These are phyloP conservation scores for Tephrocybe sp. DNA, from an alignment of 768 basidiomycete genomes.

Conservation along the genomic window DNA sequence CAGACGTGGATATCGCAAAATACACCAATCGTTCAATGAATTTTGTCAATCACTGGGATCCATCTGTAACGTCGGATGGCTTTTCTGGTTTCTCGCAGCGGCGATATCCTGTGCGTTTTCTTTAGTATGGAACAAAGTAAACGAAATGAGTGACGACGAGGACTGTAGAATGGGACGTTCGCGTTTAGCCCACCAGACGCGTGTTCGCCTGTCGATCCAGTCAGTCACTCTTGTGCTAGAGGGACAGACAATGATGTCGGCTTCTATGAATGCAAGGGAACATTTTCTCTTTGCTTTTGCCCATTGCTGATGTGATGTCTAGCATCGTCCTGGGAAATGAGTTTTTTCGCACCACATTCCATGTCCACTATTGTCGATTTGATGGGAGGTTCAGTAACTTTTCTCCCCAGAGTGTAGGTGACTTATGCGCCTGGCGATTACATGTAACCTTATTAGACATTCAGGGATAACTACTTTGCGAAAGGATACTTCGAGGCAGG, in stretches of 20 bases:
- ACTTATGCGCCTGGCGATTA: not conserved
- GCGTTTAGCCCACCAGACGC: slow-evolving; percentile 49
- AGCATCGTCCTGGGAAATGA: slow-evolving; percentile 58
- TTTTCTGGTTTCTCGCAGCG: slow-evolving; percentile 49
- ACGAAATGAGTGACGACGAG: not conserved
- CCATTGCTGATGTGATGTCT: not conserved
- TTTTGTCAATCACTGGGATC: slow-evolving; percentile 51
- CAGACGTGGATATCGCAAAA: slow-evolving; percentile 34
- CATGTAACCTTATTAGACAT: not conserved
- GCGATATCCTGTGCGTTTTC: slow-evolving; percentile 35
- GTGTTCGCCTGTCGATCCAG: slow-evolving; percentile 50
- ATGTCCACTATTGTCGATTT: slow-evolving; percentile 45
- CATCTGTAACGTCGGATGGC: slow-evolving; percentile 42
- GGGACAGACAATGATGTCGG: slow-evolving; percentile 51
- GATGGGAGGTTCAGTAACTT: slow-evolving; percentile 47
- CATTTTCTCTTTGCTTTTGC: not conserved
- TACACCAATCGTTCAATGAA: slow-evolving; percentile 54
- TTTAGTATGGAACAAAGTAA: no score
- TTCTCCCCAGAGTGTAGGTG: slow-evolving; percentile 40
- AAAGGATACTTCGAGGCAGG: slow-evolving; percentile 41
- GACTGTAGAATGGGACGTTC: slow-evolving; percentile 46
- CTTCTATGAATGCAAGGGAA: slow-evolving; percentile 53
- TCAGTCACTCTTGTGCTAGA: slow-evolving; percentile 46
- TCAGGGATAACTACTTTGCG: slow-evolving; percentile 45
- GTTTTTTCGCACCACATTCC: slow-evolving; percentile 52